Evolutionary conservation across 192 early-diverging fungal genomes (phyloP).

Genomic region (Chytriomyces sp.): DNA sequence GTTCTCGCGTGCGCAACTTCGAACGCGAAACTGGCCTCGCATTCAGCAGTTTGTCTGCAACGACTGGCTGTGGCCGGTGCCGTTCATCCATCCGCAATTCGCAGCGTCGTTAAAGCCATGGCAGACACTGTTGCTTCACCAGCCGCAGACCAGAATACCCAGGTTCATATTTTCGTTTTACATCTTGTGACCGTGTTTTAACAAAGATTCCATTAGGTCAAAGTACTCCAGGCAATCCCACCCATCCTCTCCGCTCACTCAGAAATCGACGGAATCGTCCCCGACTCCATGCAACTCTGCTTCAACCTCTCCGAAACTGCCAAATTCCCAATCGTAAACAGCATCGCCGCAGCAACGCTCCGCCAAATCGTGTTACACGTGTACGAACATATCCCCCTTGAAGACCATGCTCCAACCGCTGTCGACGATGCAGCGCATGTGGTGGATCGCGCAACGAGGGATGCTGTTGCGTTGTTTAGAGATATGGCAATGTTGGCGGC

Average conservation of each 20-base stretch:
- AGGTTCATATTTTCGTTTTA: too few species aligned
- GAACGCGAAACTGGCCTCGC: conserved; percentile 78
- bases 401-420: conserved; percentile 49
- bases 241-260: conserved; percentile 73
- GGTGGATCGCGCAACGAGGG: not conserved
- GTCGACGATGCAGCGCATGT: conserved; percentile 7
- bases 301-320: conserved; percentile 80
- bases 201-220: conserved; percentile 85
- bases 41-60: conserved; percentile 84
- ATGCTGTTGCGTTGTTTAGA: conserved; percentile 56
- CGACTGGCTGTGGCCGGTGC: conserved; percentile 76
- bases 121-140: conserved; percentile 51
- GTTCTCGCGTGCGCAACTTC: conserved; percentile 82
- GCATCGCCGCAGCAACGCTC: conserved; percentile 85
- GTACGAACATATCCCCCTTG: conserved; percentile 80
- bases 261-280: not conserved
- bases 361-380: conserved; percentile 82
- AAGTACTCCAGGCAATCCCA: conserved; percentile 88
- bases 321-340: conserved; percentile 78
- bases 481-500: conserved; percentile 75
- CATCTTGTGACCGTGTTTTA: conserved; percentile 34
- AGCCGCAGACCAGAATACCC: conserved; percentile 55
- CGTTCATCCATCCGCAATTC: conserved; percentile 68
- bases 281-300: conserved; percentile 57
- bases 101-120: conserved; percentile 20